Evolutionary conservation across 768 basidiomycete genomes (phyloP).

Genomic region (Pleurotus cornucopiae): DNA sequence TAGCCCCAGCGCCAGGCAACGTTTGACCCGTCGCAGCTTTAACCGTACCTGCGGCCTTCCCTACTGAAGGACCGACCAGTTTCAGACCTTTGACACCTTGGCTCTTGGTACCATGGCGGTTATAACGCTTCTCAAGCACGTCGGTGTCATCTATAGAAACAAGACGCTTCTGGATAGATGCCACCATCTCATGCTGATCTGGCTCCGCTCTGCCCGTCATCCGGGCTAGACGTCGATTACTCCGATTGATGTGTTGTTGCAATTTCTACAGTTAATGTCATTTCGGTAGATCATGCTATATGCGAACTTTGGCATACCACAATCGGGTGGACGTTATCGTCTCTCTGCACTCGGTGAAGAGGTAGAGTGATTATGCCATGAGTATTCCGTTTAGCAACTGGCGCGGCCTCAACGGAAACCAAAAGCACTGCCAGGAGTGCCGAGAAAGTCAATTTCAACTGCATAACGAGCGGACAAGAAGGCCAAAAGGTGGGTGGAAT

Average conservation of each 20-base stretch:
- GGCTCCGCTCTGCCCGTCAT: slow-evolving; percentile 50
- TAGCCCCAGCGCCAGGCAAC: not conserved
- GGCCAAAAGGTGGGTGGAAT: slow-evolving; percentile 16
- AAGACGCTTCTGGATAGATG: slow-evolving; percentile 36
- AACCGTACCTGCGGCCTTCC: not conserved
- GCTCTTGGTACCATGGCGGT: not conserved
- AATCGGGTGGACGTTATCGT: slow-evolving; percentile 26
- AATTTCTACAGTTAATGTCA: not conserved
- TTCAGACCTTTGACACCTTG: not conserved
- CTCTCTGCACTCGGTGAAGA: slow-evolving; percentile 31
- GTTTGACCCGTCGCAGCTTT: not conserved
- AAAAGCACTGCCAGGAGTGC: slow-evolving; percentile 51
- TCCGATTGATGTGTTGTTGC: slow-evolving; percentile 58
- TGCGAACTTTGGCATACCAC: slow-evolving; percentile 24
- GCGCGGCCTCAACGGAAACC: slow-evolving; percentile 40
- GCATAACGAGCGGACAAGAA: slow-evolving; percentile 39
- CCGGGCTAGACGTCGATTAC: slow-evolving; percentile 46
- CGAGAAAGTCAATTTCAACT: slow-evolving; percentile 45
- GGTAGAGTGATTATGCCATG: slow-evolving; percentile 36
- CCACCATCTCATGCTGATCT: slow-evolving; percentile 27
- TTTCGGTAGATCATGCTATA: not conserved
- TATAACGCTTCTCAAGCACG: slow-evolving; percentile 16
- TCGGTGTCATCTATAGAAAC: slow-evolving; percentile 24
- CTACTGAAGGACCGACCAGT: not conserved
- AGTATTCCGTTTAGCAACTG: slow-evolving; percentile 26